Percentiles rank a stretch among this genome's conserved stretches.
phyloP scores from a whole-genome alignment of 805 yeast genomes.

The Sugiyamaella americana region DNA sequence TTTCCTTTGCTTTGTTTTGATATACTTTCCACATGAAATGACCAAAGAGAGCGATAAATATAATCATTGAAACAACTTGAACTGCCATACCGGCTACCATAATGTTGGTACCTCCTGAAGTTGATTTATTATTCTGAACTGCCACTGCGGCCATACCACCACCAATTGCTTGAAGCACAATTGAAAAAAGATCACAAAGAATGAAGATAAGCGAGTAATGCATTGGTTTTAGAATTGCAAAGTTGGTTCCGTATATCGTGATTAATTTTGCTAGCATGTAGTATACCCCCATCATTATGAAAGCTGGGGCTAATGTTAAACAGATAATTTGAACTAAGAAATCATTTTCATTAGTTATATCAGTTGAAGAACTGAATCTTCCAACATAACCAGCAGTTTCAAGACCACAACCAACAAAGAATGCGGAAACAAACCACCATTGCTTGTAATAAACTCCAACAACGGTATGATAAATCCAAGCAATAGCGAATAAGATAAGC shows the following conservation, averaged over 20 bases:
- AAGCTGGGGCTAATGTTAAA: slow-evolving; percentile 75
- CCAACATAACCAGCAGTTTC: slow-evolving; percentile 68
- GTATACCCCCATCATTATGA: slow-evolving; percentile 80
- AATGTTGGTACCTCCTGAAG: slow-evolving; percentile 49
- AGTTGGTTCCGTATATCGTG: slow-evolving; percentile 52
- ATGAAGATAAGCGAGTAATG: slow-evolving; percentile 61
- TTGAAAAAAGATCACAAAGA: slow-evolving; percentile 55
- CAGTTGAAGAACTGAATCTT: slow-evolving; percentile 42
- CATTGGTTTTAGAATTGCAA: slow-evolving; percentile 49
- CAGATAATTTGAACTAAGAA: slow-evolving; percentile 61
- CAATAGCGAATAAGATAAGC: slow-evolving; percentile 47
- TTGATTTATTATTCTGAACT: slow-evolving; percentile 28
- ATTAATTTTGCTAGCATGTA: slow-evolving; percentile 61
- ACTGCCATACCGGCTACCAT: slow-evolving; percentile 76
- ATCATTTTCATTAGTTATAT: slow-evolving; percentile 32
- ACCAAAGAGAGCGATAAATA: slow-evolving; percentile 48
- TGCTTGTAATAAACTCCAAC: slow-evolving; percentile 45
- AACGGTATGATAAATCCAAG: slow-evolving; percentile 38
- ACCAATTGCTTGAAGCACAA: slow-evolving; percentile 66
- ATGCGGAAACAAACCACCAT: slow-evolving; percentile 60
- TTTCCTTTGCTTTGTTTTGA: not conserved
- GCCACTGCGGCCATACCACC: slow-evolving; percentile 64
- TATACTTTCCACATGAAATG: slow-evolving; percentile 33
- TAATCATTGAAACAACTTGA: slow-evolving; percentile 64
- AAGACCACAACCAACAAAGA: slow-evolving; percentile 48